A percentile compares a stretch with the other conserved stretches of the same genome.
These are phyloP conservation scores for Phytopythium vexans DNA, from an alignment of 352 stramenopile genomes.

Conservation along the genomic window DNA sequence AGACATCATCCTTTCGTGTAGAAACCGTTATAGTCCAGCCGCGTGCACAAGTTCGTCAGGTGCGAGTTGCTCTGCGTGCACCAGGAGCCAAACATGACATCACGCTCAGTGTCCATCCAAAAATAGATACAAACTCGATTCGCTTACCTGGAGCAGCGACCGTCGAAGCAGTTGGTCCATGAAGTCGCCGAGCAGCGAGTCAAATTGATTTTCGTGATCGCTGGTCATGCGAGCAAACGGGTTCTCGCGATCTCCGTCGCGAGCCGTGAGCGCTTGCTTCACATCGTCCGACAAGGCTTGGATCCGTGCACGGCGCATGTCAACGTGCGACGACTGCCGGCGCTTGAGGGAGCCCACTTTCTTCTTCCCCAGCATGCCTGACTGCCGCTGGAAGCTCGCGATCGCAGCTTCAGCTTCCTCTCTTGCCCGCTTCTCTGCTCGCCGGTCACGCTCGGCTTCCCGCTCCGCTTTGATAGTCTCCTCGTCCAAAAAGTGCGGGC, in stretches of 20 bases:
- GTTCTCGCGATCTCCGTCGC: slow-evolving; percentile 65
- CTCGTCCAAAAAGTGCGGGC: slow-evolving; percentile 79
- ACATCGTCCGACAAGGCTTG: slow-evolving; percentile 81
- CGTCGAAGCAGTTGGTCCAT: slow-evolving; percentile 87
- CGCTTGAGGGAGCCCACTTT: slow-evolving; percentile 53
- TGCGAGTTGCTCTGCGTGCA: slow-evolving; percentile 55
- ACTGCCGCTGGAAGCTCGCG: slow-evolving; percentile 53
- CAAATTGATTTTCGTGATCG: slow-evolving; percentile 84
- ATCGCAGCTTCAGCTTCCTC: slow-evolving; percentile 78
- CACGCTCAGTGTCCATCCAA: not conserved
- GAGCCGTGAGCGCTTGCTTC: slow-evolving; percentile 63
- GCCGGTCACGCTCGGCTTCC: slow-evolving; percentile 69
- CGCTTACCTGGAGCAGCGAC: slow-evolving; percentile 70
- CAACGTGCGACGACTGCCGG: slow-evolving; percentile 68
- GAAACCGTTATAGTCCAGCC: slow-evolving; percentile 67
- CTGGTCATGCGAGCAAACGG: slow-evolving; percentile 74
- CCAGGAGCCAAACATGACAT: not conserved
- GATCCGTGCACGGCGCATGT: slow-evolving; percentile 76
- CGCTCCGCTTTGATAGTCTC: slow-evolving; percentile 83
- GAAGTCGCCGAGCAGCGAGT: slow-evolving; percentile 84
- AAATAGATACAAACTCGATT: not conserved
- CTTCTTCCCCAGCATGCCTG: slow-evolving; percentile 44
- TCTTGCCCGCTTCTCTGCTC: slow-evolving; percentile 74
- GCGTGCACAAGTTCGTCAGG: slow-evolving; percentile 59
- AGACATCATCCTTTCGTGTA: slow-evolving; percentile 37